Percentiles rank a stretch among this genome's conserved stretches.
phyloP scores from a whole-genome alignment of 164 flowering plant genomes.

The Liriodendron chinense region DNA sequence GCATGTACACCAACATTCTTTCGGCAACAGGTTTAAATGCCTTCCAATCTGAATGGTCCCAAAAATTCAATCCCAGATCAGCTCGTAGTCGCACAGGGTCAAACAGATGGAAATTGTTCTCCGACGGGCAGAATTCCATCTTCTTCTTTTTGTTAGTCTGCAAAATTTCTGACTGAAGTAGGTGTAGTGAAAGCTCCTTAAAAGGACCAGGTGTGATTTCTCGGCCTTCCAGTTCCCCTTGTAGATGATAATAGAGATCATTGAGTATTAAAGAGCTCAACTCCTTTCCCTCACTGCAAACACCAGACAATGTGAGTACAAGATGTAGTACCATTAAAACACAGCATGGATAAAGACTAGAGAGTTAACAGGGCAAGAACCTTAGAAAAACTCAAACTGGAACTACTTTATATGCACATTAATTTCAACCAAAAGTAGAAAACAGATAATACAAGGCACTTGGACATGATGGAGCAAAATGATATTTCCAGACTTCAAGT shows the following conservation, averaged over 20 bases:
- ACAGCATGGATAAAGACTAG: not conserved
- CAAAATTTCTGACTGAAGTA: constrained; percentile 42
- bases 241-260: constrained; percentile 81
- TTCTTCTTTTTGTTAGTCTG: constrained; percentile 36
- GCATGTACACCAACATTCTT: constrained; percentile 49
- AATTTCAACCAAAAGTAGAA: not conserved
- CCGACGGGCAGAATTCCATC: constrained; percentile 25
- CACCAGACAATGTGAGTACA: not conserved
- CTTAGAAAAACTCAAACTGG: not conserved
- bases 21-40: constrained; percentile 56
- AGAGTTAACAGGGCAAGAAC: not conserved
- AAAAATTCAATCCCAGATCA: constrained; percentile 63
- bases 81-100: constrained; percentile 39
- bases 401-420: not conserved
- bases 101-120: constrained; percentile 37
- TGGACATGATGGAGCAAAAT: not conserved
- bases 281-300: constrained; percentile 62
- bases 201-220: constrained; percentile 63
- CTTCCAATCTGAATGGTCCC: constrained; percentile 79
- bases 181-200: constrained; percentile 62
- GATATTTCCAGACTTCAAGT: not conserved
- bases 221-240: constrained; percentile 93
- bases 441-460: not conserved
- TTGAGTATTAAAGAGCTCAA: constrained; percentile 50
- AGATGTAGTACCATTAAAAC: not conserved